Evolutionary conservation across 176 grass and related monocot species (phyloP).

Genomic region (Sorghum bicolor): Sorghum_bicolor_NCBIv3 NC_012879.2:3612001-3612500

Average conservation of each 20-base stretch:
- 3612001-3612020: not conserved
- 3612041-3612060: not conserved
- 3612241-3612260: not conserved
- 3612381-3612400: not conserved
- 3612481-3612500: slow-evolving; percentile 94
- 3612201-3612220: slow-evolving; percentile 58
- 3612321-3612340: not conserved
- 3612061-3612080: not conserved
- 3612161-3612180: slow-evolving; percentile 91
- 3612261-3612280: not conserved
- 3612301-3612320: not conserved
- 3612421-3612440: slow-evolving; percentile 41
- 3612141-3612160: slow-evolving; percentile 99
- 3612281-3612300: not conserved
- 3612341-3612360: not conserved
- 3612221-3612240: not conserved
- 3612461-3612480: slow-evolving; percentile 91
- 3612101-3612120: slow-evolving; percentile 44
- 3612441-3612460: slow-evolving; percentile 94
- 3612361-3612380: not conserved
- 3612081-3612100: not conserved
- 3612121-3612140: slow-evolving; percentile 91
- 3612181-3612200: slow-evolving; percentile 91
- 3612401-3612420: not conserved
- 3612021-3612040: not conserved